Base-by-base conservation (phyloP, 345 rosid species). In the Kandelia obovata region DNA sequence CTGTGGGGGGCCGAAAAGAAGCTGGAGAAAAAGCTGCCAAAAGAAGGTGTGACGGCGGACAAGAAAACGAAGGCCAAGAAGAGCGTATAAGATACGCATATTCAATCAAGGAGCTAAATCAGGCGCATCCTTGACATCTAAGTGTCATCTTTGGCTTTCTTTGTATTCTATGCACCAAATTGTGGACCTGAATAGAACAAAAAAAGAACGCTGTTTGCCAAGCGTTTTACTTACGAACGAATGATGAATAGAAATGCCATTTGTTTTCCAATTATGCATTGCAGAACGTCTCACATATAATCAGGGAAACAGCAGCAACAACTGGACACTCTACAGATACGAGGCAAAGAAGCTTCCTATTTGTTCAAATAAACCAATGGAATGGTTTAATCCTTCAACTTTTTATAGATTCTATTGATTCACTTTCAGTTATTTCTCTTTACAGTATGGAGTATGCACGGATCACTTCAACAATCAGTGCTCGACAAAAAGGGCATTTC, bases 391-490 rank as follows among this genome's bases (percentile, higher is more conserved):
- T 65, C 52, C 66, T 58, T 28, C 34, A 30, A 69, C 5, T 65
- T 69, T 74, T 61, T 67, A 67, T 53, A 19, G 77, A 68, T 68
- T 19, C 73, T 74, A 65, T 35, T 62, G 17, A 59, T 3, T 68
- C 27, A 7, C 27, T 69, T 71, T 65, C 57, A 55, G 60, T 75
- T 57, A 64, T 10, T 66, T 69, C 7, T 25, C 53, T 78, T 83
- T 90, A 96, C 82, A 90, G 75, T 84, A 92, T 89, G 46, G 99
- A 96, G 88, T 96, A 96, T 53, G 99, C 99, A 71, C 91, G 84
- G 71, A 96, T 88, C 43, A 92, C 99, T 85, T 96, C 97, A 10
- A 86, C 83, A 35, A 96, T 96, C 3, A 95, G 98, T 34, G 99
- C 99, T 68, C 97, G 84, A 77, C 99, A 92, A 69, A 96, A 74